Evolutionary conservation across 768 basidiomycete genomes (phyloP), one percentile per base, ranked within the genome.

Genomic region (Tricholoma flavovirens): DNA sequence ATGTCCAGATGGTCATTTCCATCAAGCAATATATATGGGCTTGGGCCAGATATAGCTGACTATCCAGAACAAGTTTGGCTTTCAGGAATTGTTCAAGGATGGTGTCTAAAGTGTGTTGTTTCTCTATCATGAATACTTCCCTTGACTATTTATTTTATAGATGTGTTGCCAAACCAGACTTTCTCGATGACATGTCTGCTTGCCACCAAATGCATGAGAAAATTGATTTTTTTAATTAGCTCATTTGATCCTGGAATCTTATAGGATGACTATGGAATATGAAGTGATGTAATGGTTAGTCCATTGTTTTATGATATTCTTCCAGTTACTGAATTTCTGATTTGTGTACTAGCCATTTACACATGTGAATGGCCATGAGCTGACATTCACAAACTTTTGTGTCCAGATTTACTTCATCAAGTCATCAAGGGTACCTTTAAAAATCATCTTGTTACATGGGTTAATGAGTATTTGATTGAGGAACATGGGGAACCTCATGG

Each of bases 1-100:
- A n/a, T 40, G 66, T 45, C 54, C 62, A 5, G 68, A 70, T 60
- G 68, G 69, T 1, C 61, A 70, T 57, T 68, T 54, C 54, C 54
- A 19, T 15, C 9, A 9, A 40, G 38, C 38, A 15, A 40, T 40
- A 15, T 40, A 17, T 17, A n/a, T n/a, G 19, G 63, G 5, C 33
- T 68, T 26, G 68, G 68, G 5, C 66, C 67, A 24, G 68, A 69
- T 55, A 68, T 69, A 42, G 66, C 65, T 30, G 66, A 68, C 54
- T 70, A 68, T 45, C 65, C 61, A 12, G 66, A 68, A 54, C 68
- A 69, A 53, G 61, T 61, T 6, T 51, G 45, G 32, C 57, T 69
- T 10, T 51, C 66, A 4, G 40, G 64, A 17, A 62, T 69, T 53
- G 64, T 69, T 4, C 60, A 64, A 49, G 54, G 52, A 4, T 68